phyloP scores from a whole-genome alignment of 2,329 filamentous ascomycete genomes.

The Diaporthe citrichinensis region DNA sequence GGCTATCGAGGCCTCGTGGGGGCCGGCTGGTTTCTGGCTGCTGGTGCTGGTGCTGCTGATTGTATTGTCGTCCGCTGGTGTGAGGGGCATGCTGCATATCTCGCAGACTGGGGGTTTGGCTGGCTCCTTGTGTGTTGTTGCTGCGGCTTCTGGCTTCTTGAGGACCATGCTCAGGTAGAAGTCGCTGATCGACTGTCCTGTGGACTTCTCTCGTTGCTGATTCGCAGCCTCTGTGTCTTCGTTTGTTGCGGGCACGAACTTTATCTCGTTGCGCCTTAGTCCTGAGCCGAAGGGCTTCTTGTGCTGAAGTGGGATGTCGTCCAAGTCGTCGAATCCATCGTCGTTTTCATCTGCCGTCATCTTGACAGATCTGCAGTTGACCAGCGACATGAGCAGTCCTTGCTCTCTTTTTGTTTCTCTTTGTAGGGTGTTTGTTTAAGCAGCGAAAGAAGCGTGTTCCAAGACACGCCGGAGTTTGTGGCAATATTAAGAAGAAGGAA shows the following conservation, averaged over 20 bases:
- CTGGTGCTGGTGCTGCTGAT: conserved; percentile 43
- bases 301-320: conserved; percentile 67
- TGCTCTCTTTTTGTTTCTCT: no score
- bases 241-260: conserved; percentile 70
- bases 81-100: conserved; percentile 72
- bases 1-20: conserved; percentile 74
- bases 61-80: conserved; percentile 39
- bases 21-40: conserved; percentile 43
- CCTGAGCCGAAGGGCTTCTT: conserved; percentile 70
- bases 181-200: conserved; percentile 62
- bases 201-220: conserved; percentile 34
- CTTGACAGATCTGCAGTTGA: neutral
- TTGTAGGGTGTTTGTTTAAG: no score
- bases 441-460: neutral
- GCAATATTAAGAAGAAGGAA: neutral
- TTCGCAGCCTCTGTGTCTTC: conserved; percentile 50
- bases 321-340: conserved; percentile 50
- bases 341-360: conserved; percentile 45
- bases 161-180: conserved; percentile 78
- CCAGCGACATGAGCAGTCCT: neutral
- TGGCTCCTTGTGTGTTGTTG: conserved; percentile 28
- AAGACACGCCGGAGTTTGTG: neutral
- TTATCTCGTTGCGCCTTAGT: conserved; percentile 66
- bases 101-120: conserved; percentile 59
- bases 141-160: conserved; percentile 48